These are phyloP conservation scores for Coemansia reversa DNA, from an alignment of 192 early-diverging fungal genomes.

Conservation along the genomic window DNA sequence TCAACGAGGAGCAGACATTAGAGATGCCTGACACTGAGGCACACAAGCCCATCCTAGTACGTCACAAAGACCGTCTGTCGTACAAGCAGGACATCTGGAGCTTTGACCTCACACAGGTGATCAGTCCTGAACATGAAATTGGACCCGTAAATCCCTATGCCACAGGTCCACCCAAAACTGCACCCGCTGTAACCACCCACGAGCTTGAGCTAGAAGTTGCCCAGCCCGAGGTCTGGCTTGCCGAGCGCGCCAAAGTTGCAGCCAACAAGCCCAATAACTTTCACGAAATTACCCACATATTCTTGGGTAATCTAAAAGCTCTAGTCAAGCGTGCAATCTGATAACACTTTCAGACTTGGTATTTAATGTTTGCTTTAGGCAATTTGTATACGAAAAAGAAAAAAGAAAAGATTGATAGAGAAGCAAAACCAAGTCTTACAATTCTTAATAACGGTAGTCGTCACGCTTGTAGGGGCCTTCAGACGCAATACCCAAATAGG, in stretches of 20 bases:
- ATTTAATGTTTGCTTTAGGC: neutral
- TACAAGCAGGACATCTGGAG: constrained; percentile 81
- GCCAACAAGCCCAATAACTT: constrained; percentile 62
- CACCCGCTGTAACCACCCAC: constrained; percentile 61
- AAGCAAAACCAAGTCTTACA: neutral
- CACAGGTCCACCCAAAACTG: constrained; percentile 36
- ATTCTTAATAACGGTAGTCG: constrained; percentile 88
- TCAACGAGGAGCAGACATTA: constrained; percentile 67
- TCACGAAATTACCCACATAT: constrained; percentile 66
- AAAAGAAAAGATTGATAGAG: neutral
- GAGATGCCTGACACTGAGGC: constrained; percentile 49
- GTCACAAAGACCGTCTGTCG: constrained; percentile 85
- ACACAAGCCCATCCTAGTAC: constrained; percentile 56
- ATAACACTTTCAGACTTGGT: neutral
- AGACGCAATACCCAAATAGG: constrained; percentile 79
- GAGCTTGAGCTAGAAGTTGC: constrained; percentile 86
- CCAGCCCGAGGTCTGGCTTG: constrained; percentile 54
- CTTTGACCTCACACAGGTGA: constrained; percentile 87
- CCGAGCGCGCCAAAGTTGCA: constrained; percentile 65
- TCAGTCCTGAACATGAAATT: constrained; percentile 46
- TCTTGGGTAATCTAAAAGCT: constrained; percentile 78
- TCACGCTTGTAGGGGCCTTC: constrained; percentile 97
- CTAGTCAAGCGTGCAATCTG: constrained; percentile 56
- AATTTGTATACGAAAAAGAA: neutral
- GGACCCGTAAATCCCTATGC: constrained; percentile 48